A percentile compares a stretch with the other conserved stretches of the same genome.
These are phyloP conservation scores for Phallus indusiatus DNA, from an alignment of 768 basidiomycete species.

Conservation along the genomic window DNA sequence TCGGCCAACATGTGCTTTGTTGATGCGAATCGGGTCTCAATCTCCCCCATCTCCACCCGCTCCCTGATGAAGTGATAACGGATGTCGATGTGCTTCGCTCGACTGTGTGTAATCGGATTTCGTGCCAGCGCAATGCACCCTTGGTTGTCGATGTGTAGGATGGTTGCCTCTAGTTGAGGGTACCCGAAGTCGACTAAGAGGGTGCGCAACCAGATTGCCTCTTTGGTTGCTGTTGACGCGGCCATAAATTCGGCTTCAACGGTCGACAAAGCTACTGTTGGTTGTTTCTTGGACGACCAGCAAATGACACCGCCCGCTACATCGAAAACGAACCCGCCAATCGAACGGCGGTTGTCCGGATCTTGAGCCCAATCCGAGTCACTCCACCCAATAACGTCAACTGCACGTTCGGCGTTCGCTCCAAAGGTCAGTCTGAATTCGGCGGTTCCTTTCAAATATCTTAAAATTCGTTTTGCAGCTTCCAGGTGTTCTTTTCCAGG, in stretches of 20 bases:
- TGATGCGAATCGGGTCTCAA: slow-evolving; percentile 13
- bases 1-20: slow-evolving; percentile 19
- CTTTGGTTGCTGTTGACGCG: slow-evolving; percentile 9
- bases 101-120: slow-evolving; percentile 21
- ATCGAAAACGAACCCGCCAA: slow-evolving; percentile 24
- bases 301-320: slow-evolving; percentile 15
- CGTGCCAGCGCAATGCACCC: slow-evolving; percentile 22
- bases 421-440: slow-evolving; percentile 21
- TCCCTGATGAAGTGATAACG: slow-evolving; percentile 26
- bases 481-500: slow-evolving; percentile 20
- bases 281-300: slow-evolving; percentile 20
- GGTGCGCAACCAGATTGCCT: slow-evolving; percentile 6
- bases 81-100: slow-evolving; percentile 31
- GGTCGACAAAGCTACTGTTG: slow-evolving; percentile 18
- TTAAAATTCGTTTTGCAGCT: slow-evolving; percentile 26
- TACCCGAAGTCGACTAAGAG: slow-evolving; percentile 13
- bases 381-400: slow-evolving; percentile 12
- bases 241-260: slow-evolving; percentile 23
- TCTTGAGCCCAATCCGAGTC: slow-evolving; percentile 26
- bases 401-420: neutral
- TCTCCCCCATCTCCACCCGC: slow-evolving; percentile 12
- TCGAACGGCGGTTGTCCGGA: slow-evolving; percentile 19
- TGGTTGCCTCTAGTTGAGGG: slow-evolving; percentile 16
- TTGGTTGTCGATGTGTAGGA: slow-evolving; percentile 19
- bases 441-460: slow-evolving; percentile 30